phyloP scores from a whole-genome alignment of 2,329 filamentous ascomycete species.

The Aspergillus awamori region DNA sequence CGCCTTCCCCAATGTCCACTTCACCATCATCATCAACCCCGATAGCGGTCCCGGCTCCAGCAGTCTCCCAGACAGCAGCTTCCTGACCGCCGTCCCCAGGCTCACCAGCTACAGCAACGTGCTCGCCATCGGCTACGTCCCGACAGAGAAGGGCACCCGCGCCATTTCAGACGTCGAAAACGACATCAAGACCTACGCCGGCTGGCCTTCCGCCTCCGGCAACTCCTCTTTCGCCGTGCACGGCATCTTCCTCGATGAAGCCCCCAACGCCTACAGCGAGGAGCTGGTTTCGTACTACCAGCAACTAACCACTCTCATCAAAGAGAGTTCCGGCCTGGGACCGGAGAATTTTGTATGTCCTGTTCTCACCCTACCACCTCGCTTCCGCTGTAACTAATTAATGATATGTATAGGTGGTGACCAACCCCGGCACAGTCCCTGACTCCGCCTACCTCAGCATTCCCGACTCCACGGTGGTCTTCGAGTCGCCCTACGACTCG shows the following conservation, averaged over 20 bases:
- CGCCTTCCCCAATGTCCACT: slow-evolving; percentile 20
- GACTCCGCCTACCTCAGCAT: slow-evolving; percentile 17
- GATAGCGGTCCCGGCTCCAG: slow-evolving; percentile 20
- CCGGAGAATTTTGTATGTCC: slow-evolving; percentile 11
- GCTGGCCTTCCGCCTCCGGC: slow-evolving; percentile 12
- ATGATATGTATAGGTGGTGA: slow-evolving; percentile 8
- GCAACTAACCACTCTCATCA: slow-evolving; percentile 3
- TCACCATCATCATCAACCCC: slow-evolving; percentile 28
- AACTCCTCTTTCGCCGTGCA: slow-evolving; percentile 14
- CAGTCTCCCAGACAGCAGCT: slow-evolving; percentile 13
- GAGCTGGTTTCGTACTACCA: slow-evolving; percentile 8
- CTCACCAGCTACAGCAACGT: slow-evolving; percentile 12
- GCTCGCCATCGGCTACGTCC: slow-evolving; percentile 15
- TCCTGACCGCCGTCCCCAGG: slow-evolving; percentile 8
- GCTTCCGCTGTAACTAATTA: background rate
- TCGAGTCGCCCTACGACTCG: slow-evolving; percentile 16
- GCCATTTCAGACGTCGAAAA: slow-evolving; percentile 5
- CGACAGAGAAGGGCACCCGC: slow-evolving; percentile 8
- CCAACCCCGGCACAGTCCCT: slow-evolving; percentile 17
- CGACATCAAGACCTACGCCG: slow-evolving; percentile 16
- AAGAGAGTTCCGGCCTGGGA: slow-evolving; percentile 8
- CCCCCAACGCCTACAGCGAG: slow-evolving; percentile 4
- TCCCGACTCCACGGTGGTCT: slow-evolving; percentile 16
- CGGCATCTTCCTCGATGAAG: slow-evolving; percentile 20
- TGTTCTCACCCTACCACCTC: too few species aligned